phyloP scores from a whole-genome alignment of 495 filamentous ascomycete genomes.

The Penicillium canescens region DNA sequence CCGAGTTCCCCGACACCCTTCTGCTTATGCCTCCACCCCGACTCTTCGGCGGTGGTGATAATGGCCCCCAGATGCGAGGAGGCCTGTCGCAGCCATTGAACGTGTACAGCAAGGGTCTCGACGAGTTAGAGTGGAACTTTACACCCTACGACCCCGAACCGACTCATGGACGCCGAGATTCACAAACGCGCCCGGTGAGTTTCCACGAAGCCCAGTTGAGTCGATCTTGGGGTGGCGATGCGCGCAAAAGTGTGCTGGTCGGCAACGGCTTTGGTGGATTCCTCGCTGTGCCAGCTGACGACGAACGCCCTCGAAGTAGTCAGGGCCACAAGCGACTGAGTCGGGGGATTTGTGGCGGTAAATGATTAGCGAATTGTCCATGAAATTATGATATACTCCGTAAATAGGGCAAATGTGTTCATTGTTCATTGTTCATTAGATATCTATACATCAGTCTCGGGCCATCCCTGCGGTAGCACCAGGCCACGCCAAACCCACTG shows the following conservation, averaged over 20 bases:
- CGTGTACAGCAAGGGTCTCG: constrained; percentile 83
- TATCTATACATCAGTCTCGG: constrained; percentile 2
- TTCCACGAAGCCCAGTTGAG: constrained; percentile 54
- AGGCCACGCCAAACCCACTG: constrained; percentile 29
- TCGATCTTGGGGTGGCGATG: constrained; percentile 60
- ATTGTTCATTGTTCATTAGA: not conserved
- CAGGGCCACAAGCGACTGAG: constrained; percentile 38
- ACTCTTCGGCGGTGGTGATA: constrained; percentile 32
- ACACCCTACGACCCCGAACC: constrained; percentile 55
- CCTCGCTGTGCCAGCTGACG: constrained; percentile 69
- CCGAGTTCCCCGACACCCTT: constrained; percentile 72
- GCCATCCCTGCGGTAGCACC: constrained; percentile 20
- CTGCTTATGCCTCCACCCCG: constrained; percentile 62
- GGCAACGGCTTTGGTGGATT: constrained; percentile 82
- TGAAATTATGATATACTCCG: constrained; percentile 9
- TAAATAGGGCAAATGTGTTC: not conserved
- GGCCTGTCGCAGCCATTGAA: constrained; percentile 65
- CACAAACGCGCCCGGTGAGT: constrained; percentile 54
- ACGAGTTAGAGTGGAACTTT: constrained; percentile 86
- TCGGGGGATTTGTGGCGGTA: constrained; percentile 46
- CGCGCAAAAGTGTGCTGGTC: constrained; percentile 61
- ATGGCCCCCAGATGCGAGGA: constrained; percentile 33
- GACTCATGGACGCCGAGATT: constrained; percentile 29
- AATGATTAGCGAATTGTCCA: not conserved
- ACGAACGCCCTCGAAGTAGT: constrained; percentile 40